Evolutionary conservation across 179 eudicot genomes (phyloP).

Genomic region (Camellia oleifera): DNA sequence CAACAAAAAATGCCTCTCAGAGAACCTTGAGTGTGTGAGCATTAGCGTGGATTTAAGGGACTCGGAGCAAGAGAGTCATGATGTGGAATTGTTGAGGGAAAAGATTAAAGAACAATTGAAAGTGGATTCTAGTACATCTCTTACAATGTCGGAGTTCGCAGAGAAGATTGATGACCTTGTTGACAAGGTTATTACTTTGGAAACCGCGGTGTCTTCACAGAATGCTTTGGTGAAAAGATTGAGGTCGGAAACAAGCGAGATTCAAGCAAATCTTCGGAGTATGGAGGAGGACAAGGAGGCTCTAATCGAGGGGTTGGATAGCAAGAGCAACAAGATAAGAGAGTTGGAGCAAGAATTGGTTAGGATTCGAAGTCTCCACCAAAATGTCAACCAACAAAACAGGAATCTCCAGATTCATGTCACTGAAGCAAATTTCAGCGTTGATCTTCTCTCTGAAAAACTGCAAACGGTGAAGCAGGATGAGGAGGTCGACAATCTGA

Average conservation of each 20-base stretch:
- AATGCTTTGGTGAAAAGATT: constrained; percentile 60
- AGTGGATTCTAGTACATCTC: constrained; percentile 25
- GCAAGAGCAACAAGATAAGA: constrained; percentile 34
- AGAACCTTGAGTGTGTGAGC: not conserved
- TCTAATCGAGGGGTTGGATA: constrained; percentile 26
- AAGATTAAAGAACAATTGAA: constrained; percentile 48
- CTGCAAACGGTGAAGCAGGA: constrained; percentile 52
- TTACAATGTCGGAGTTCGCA: constrained; percentile 70
- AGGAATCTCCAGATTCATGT: constrained; percentile 38
- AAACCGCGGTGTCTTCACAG: constrained; percentile 64
- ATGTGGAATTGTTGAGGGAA: constrained; percentile 31
- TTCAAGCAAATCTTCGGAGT: constrained; percentile 45
- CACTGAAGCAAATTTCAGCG: constrained; percentile 47
- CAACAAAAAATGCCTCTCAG: not conserved
- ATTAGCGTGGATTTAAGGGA: constrained; percentile 7
- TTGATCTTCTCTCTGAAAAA: constrained; percentile 60
- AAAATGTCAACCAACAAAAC: constrained; percentile 39
- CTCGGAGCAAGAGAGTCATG: constrained; percentile 31
- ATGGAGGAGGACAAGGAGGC: constrained; percentile 55
- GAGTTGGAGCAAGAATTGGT: constrained; percentile 62
- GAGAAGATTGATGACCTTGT: constrained; percentile 85
- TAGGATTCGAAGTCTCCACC: constrained; percentile 45
- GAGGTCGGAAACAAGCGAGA: constrained; percentile 52
- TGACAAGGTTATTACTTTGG: constrained; percentile 61
- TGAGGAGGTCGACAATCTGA: constrained; percentile 32